Evolutionary conservation across 2,329 filamentous ascomycete genomes (phyloP).

Genomic region (Apiospora marii): DNA sequence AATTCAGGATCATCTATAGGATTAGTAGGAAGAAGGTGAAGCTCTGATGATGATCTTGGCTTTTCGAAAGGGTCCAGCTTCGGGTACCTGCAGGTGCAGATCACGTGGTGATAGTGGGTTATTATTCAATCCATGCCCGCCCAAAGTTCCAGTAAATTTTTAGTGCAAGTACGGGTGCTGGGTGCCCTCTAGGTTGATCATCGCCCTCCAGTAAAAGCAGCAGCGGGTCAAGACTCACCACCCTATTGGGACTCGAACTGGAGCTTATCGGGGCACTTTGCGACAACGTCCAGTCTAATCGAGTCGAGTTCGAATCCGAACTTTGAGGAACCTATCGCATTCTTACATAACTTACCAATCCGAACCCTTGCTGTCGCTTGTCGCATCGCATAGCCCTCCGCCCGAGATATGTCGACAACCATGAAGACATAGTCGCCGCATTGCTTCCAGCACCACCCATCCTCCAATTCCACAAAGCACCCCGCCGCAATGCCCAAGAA

Average conservation of each 20-base stretch:
- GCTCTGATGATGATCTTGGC: background rate
- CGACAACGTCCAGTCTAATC: conserved; percentile 13
- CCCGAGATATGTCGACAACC: background rate
- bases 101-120: conserved; percentile 20
- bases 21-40: background rate
- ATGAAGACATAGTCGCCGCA: conserved; percentile 13
- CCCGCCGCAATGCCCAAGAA: conserved; percentile 54
- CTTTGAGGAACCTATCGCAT: conserved; percentile 7
- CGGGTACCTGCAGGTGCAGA: conserved; percentile 8
- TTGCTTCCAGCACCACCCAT: conserved; percentile 11
- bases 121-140: background rate
- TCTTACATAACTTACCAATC: background rate
- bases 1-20: background rate
- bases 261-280: conserved; percentile 18
- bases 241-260: conserved; percentile 3
- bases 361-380: conserved; percentile 1
- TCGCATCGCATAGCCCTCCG: background rate
- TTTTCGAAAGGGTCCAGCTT: background rate
- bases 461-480: background rate
- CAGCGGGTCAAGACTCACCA: background rate
- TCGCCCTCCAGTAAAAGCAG: background rate
- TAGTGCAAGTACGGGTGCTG: background rate
- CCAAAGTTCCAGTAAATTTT: conserved; percentile 2
- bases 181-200: background rate
- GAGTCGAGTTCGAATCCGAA: conserved; percentile 6